Percentiles rank a stretch among this genome's conserved stretches.
These are phyloP conservation scores for Endogone sp. DNA, from an alignment of 192 early-diverging fungal species.

Conservation along the genomic window DNA sequence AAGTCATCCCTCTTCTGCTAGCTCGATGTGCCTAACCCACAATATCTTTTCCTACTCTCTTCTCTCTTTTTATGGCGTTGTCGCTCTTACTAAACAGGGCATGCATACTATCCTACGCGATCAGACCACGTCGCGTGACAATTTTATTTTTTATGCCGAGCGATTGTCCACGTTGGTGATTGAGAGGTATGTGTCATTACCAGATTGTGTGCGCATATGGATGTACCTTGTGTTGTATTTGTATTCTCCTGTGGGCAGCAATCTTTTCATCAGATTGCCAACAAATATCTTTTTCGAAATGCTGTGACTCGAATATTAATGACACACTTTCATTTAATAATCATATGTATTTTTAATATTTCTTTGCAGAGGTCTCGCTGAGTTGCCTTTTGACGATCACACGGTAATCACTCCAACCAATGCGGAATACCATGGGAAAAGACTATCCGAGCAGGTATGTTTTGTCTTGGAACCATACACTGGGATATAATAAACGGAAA, in stretches of 20 bases:
- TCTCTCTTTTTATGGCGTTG: no score
- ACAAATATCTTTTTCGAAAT: no score
- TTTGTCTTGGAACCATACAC: not conserved
- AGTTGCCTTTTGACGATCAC: constrained; percentile 44
- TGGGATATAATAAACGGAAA: no score
- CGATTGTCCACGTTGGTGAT: constrained; percentile 81
- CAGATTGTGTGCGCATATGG: not conserved
- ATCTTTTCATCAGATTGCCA: not conserved
- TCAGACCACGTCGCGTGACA: constrained; percentile 60
- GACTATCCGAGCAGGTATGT: constrained; percentile 23
- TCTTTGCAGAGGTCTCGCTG: constrained; percentile 51
- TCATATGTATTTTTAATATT: no score
- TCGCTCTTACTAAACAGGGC: constrained; percentile 29
- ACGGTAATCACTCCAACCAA: constrained; percentile 59
- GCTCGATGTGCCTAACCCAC: no score
- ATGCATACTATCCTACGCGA: constrained; percentile 85
- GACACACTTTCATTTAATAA: no score
- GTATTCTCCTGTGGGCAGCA: no score
- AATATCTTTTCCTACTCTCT: no score
- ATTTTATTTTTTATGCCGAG: constrained; percentile 93
- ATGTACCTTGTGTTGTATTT: not conserved
- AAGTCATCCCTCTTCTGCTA: not conserved
- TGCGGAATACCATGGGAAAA: constrained; percentile 47
- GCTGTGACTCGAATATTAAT: no score
- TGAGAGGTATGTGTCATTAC: constrained; percentile 56